Evolutionary conservation across 129 eudicot species (phyloP).

Genomic region (Mikania micrantha): DNA sequence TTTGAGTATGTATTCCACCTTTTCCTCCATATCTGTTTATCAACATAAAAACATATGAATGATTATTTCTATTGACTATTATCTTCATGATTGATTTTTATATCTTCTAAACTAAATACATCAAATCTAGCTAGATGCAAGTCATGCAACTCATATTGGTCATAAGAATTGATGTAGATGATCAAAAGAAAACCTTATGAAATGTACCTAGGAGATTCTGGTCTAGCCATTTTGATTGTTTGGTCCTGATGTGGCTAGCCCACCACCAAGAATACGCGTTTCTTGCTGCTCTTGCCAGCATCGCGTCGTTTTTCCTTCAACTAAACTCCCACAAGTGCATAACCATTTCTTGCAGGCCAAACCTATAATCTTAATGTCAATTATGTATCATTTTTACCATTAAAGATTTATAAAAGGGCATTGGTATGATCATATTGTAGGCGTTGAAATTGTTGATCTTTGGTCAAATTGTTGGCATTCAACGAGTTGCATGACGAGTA

Average conservation of each 20-base stretch:
- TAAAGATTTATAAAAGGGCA: not conserved
- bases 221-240: conserved; percentile 76
- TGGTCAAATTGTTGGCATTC: conserved; percentile 7
- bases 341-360: not conserved
- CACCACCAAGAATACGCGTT: conserved; percentile 88
- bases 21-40: conserved; percentile 64
- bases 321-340: not conserved
- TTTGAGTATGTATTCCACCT: conserved; percentile 46
- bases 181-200: not conserved
- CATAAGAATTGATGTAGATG: not conserved
- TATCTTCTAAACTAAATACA: not conserved
- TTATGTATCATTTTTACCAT: not conserved
- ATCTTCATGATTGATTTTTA: not conserved
- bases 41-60: not conserved
- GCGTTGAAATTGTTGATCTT: not conserved
- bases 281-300: conserved; percentile 62
- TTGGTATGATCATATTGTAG: not conserved
- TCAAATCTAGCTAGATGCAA: not conserved
- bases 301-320: not conserved
- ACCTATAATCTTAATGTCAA: not conserved
- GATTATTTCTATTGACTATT: not conserved
- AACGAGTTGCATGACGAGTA: not conserved
- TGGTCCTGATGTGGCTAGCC: conserved; percentile 73
- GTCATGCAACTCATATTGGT: not conserved
- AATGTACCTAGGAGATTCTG: conserved; percentile 49